phyloP scores from a whole-genome alignment of 164 flowering plant species.

The Vitis vinifera region ASM3070453v1 NC_081806.1:489001-489500 shows the following conservation, averaged over 20 bases:
- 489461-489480: no score
- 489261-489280: conserved; percentile 37
- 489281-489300: conserved; percentile 32
- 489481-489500: no score
- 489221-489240: conserved; percentile 31
- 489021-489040: conserved; percentile 9
- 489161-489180: conserved; percentile 33
- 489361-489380: no score
- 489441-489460: no score
- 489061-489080: conserved; percentile 21
- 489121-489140: conserved; percentile 40
- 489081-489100: conserved; percentile 23
- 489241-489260: conserved; percentile 31
- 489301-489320: conserved; percentile 50
- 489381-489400: no score
- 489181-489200: conserved; percentile 43
- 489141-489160: conserved; percentile 13
- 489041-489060: conserved; percentile 15
- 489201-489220: conserved; percentile 43
- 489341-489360: no score
- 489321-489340: conserved; percentile 29
- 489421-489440: no score
- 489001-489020: conserved; percentile 27
- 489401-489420: no score
- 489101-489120: conserved; percentile 53